A percentile compares a stretch with the other conserved stretches of the same genome.
Conservation (phyloP, 176 grass and related monocot genomes). For the Miscanthus lutarioriparius region DNA sequence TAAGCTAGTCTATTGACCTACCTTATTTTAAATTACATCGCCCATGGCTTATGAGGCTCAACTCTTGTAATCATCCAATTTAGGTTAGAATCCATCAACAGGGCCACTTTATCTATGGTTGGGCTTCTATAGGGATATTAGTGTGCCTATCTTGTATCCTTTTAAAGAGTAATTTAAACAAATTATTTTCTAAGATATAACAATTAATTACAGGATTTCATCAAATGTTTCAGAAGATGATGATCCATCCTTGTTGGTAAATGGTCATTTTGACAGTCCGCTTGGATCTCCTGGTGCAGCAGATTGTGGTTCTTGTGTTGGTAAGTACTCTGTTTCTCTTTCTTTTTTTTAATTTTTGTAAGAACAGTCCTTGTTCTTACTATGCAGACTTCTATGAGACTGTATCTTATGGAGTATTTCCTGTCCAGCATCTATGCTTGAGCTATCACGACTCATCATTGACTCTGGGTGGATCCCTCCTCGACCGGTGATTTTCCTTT, state of each 20-base stretch:
- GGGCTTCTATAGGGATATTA: background rate
- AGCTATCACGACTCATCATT: constrained; percentile 86
- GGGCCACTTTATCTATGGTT: constrained; percentile 14
- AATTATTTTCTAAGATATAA: constrained; percentile 62
- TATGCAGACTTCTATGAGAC: constrained; percentile 18
- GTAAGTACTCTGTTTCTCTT: constrained; percentile 39
- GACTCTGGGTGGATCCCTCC: constrained; percentile 91
- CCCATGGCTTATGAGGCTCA: constrained; percentile 1
- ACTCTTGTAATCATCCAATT: constrained; percentile 8
- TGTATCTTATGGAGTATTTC: constrained; percentile 41
- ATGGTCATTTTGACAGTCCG: constrained; percentile 97
- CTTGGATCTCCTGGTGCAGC: constrained; percentile 93
- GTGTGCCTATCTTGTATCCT: constrained; percentile 9
- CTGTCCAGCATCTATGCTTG: constrained; percentile 98
- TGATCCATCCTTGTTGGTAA: constrained; percentile 87
- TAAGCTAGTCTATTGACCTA: background rate
- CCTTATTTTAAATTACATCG: background rate
- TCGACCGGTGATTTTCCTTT: constrained; percentile 92
- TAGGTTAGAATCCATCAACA: constrained; percentile 9
- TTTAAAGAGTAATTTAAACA: constrained; percentile 42
- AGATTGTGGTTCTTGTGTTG: constrained; percentile 99
- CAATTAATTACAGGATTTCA: constrained; percentile 90
- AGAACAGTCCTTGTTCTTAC: constrained; percentile 10
- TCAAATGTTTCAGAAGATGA: constrained; percentile 93
- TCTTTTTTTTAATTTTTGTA: background rate